Evolutionary conservation across 2,329 filamentous ascomycete species (phyloP).

Genomic region (Alternaria solani): DNA sequence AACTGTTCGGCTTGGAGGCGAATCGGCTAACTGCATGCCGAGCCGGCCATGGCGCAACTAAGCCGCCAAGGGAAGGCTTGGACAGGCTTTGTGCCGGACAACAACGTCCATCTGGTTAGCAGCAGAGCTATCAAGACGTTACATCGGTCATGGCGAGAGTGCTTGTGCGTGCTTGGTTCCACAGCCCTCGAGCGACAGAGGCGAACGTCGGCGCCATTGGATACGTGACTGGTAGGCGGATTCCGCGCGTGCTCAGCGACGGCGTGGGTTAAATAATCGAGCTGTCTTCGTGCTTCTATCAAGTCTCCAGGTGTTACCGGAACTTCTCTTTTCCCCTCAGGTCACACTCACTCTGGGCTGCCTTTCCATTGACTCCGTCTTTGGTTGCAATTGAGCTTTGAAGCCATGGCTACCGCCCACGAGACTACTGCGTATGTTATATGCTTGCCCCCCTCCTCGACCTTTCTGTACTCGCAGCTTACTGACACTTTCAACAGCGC

Average conservation of each 20-base stretch:
- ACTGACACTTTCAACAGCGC: slow-evolving; percentile 30
- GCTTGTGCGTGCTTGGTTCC: slow-evolving; percentile 37
- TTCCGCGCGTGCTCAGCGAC: slow-evolving; percentile 11
- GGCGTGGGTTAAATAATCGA: slow-evolving; percentile 39
- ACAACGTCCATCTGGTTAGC: slow-evolving; percentile 19
- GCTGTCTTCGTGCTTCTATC: slow-evolving; percentile 17
- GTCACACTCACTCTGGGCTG: slow-evolving; percentile 11
- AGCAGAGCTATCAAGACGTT: slow-evolving; percentile 38
- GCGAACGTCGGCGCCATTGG: slow-evolving; percentile 25
- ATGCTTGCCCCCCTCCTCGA: not conserved
- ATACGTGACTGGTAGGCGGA: slow-evolving; percentile 9
- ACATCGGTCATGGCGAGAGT: slow-evolving; percentile 37
- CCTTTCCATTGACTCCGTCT: slow-evolving; percentile 20
- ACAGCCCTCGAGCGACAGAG: slow-evolving; percentile 16
- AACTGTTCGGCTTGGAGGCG: slow-evolving; percentile 13
- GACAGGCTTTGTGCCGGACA: slow-evolving; percentile 31
- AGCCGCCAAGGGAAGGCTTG: slow-evolving; percentile 41
- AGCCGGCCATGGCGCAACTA: slow-evolving; percentile 28
- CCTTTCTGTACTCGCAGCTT: not conserved
- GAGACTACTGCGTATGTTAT: slow-evolving; percentile 42
- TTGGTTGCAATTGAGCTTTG: slow-evolving; percentile 15
- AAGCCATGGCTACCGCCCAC: slow-evolving; percentile 36
- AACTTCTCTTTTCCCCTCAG: slow-evolving; percentile 7
- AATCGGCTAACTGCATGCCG: slow-evolving; percentile 14
- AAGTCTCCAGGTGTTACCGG: slow-evolving; percentile 21